Conservation (phyloP, 1,284 basidiomycete species). For the Mixia osmundae region DNA sequence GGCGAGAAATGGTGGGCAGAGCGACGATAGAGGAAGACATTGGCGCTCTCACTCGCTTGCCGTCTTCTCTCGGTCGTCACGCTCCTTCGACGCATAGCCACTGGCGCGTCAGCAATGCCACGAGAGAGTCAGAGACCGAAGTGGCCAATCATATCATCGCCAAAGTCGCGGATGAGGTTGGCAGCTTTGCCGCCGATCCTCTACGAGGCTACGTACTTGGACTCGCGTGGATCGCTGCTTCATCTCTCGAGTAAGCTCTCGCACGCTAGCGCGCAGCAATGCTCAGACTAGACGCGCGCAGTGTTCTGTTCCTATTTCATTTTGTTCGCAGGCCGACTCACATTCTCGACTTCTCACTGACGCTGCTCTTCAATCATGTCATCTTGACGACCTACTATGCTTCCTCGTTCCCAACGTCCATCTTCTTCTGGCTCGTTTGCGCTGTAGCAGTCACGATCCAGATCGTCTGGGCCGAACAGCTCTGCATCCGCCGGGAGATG, state of each 20-base stretch:
- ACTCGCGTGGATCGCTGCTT: slow-evolving; percentile 53
- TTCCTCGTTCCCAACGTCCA: slow-evolving; percentile 54
- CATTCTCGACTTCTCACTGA: slow-evolving; percentile 80
- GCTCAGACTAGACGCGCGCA: slow-evolving; percentile 27
- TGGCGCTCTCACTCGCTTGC: slow-evolving; percentile 8
- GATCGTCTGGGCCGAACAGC: slow-evolving; percentile 62
- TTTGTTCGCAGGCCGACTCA: slow-evolving; percentile 73
- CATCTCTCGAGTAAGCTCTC: slow-evolving; percentile 45
- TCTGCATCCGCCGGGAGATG: slow-evolving; percentile 80
- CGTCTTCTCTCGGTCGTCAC: slow-evolving; percentile 5
- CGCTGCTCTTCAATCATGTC: slow-evolving; percentile 69
- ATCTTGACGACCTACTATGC: slow-evolving; percentile 82
- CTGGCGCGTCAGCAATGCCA: too few species aligned
- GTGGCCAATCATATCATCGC: too few species aligned
- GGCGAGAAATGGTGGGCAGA: slow-evolving; percentile 73
- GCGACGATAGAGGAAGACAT: slow-evolving; percentile 32
- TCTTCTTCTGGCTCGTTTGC: slow-evolving; percentile 73
- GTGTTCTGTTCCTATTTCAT: slow-evolving; percentile 64
- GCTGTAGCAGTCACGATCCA: slow-evolving; percentile 43
- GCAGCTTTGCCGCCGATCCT: too few species aligned
- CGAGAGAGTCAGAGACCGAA: too few species aligned
- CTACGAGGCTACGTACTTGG: too few species aligned
- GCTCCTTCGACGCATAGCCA: too few species aligned
- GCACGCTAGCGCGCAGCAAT: too few species aligned
- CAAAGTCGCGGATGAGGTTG: too few species aligned